Evolutionary conservation across 2,329 filamentous ascomycete genomes (phyloP).

Genomic region (Macrophomina tecta): DNA sequence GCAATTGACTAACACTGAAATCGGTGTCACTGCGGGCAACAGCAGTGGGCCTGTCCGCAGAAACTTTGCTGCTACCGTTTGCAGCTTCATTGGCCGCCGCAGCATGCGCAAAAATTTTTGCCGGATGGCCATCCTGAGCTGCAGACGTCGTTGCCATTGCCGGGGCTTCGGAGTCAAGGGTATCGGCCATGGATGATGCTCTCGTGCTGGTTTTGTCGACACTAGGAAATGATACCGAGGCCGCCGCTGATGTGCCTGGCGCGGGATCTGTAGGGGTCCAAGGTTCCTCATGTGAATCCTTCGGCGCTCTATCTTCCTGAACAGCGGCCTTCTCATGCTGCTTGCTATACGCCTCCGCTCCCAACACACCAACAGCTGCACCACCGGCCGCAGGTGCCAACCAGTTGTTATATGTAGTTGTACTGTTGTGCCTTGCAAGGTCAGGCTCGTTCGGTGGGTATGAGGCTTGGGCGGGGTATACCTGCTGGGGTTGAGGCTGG

Average conservation of each 20-base stretch:
- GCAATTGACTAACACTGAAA: conserved; percentile 65
- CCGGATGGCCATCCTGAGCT: background rate
- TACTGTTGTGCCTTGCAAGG: conserved; percentile 45
- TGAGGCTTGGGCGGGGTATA: conserved; percentile 26
- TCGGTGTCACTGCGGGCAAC: conserved; percentile 54
- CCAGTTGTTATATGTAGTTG: conserved; percentile 59
- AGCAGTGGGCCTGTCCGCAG: conserved; percentile 49
- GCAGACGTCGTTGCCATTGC: conserved; percentile 21
- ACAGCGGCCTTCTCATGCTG: conserved; percentile 35
- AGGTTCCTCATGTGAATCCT: conserved; percentile 1
- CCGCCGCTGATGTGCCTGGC: conserved; percentile 6
- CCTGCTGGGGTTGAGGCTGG: conserved; percentile 28
- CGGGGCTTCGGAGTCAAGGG: conserved; percentile 10
- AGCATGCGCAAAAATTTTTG: conserved; percentile 6
- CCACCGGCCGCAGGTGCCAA: conserved; percentile 58
- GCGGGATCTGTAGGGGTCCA: conserved; percentile 3
- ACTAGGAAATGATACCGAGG: conserved; percentile 13
- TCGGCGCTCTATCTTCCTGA: conserved; percentile 27
- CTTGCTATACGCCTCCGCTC: conserved; percentile 41
- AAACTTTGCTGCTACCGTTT: background rate
- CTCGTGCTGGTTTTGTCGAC: conserved; percentile 17
- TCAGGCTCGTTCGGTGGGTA: conserved; percentile 28
- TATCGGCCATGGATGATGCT: conserved; percentile 12
- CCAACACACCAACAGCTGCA: conserved; percentile 48
- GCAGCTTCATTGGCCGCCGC: conserved; percentile 15